Evolutionary conservation across 2,329 filamentous ascomycete species (phyloP).

Genomic region (Aureobasidium sp.): DNA sequence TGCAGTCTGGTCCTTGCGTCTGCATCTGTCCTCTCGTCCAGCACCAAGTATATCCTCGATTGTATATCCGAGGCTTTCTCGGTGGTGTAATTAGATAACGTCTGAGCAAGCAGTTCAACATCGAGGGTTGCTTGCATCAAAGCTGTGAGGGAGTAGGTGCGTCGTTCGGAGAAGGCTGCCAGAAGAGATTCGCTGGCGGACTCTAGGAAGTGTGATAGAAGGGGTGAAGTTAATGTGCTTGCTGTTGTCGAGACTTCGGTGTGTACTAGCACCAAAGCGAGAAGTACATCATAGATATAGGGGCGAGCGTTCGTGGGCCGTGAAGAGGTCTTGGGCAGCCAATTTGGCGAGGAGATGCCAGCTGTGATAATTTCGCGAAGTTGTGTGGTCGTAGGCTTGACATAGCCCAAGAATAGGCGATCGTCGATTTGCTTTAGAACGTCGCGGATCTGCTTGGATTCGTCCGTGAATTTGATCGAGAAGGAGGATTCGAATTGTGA

Average conservation of each 20-base stretch:
- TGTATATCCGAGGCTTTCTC: slow-evolving; percentile 74
- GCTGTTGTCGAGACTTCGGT: slow-evolving; percentile 52
- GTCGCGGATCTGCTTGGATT: slow-evolving; percentile 84
- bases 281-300: slow-evolving; percentile 82
- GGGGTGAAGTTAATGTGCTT: slow-evolving; percentile 64
- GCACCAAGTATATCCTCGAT: slow-evolving; percentile 81
- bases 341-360: slow-evolving; percentile 63
- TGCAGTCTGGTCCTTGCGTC: slow-evolving; percentile 73
- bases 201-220: slow-evolving; percentile 81
- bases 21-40: slow-evolving; percentile 84
- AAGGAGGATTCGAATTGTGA: slow-evolving; percentile 90
- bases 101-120: slow-evolving; percentile 94
- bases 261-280: slow-evolving; percentile 83
- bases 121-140: slow-evolving; percentile 97
- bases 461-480: slow-evolving; percentile 87
- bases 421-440: slow-evolving; percentile 85
- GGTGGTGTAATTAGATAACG: slow-evolving; percentile 80
- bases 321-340: slow-evolving; percentile 49
- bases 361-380: slow-evolving; percentile 62
- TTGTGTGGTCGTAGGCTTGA: slow-evolving; percentile 61
- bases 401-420: slow-evolving; percentile 87
- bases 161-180: slow-evolving; percentile 58
- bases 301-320: slow-evolving; percentile 67
- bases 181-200: slow-evolving; percentile 73
- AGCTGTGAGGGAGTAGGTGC: slow-evolving; percentile 62